Evolutionary conservation across 2,329 filamentous ascomycete species (phyloP), one percentile per base, ranked within the genome.

Genomic region (Fusarium musae): DNA sequence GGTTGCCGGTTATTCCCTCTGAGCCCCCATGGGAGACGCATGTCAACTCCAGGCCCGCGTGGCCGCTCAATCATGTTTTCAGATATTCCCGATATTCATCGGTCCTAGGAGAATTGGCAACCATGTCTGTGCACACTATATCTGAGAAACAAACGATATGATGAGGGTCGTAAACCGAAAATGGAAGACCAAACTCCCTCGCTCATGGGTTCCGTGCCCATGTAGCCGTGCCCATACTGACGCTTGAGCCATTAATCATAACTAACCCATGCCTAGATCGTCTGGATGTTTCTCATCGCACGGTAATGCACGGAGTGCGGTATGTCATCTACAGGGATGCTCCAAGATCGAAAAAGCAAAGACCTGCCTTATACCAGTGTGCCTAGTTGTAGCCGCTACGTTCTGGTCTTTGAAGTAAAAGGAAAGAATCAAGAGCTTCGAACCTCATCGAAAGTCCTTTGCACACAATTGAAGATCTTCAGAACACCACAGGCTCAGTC

Each of bases 301-400:
- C 56, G 39, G 66, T 47, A 54, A 59, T 67, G 56, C 47, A 47
- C 37, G 28, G 43, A 39, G 50, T 44, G 56, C 67, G 40, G 47
- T 68, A 60, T 70, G 60, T 56, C 46, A 70, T 52, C 30, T 56
- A 43, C 65, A 66, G 65, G 70, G 70, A 47, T 70, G 42, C 63
- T 61, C 49, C 58, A 59, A 52, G 54, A 66, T 74, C 58, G 59
- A 57, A 59, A 54, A 66, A 50, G 53, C 54, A 63, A 66, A 40
- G 47, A 26, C 46, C 46, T 59, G 36, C 68, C 23, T 63, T 52
- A 28, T 52, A 26, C 23, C n/a, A 26, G 16, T 52, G 30, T 52
- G 49, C 15, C 34, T 28, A 40, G 60, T 46, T 44, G 47, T 30
- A 47, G 32, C 64, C 30, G 28, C 39, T 42, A 30, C n/a, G 26